Percentiles rank a stretch among this genome's conserved stretches.
Evolutionary conservation across 768 basidiomycete species (phyloP).

Genomic region (Russula virescens): DNA sequence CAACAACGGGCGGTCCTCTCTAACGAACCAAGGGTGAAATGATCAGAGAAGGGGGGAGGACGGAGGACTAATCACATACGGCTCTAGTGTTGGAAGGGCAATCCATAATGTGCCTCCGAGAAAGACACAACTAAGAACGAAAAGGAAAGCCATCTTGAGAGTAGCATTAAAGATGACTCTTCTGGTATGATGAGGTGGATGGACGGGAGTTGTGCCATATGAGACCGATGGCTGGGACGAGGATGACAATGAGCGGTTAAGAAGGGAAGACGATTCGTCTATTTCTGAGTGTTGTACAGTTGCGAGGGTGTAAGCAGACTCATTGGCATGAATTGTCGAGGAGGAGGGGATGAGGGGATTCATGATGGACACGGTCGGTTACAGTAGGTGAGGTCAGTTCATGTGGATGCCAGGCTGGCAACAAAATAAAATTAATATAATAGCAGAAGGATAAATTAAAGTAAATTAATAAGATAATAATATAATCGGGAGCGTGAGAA

Average conservation of each 20-base stretch:
- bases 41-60: constrained; percentile 4
- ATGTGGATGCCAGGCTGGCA: too few species aligned
- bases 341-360: constrained; percentile 2
- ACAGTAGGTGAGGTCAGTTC: too few species aligned
- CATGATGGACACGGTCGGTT: neutral
- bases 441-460: neutral
- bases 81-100: constrained; percentile 71
- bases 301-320: constrained; percentile 58
- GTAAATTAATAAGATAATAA: neutral
- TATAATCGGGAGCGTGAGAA: constrained; percentile 13
- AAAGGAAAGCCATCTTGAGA: constrained; percentile 77
- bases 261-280: constrained; percentile 27
- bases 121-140: constrained; percentile 58
- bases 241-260: constrained; percentile 17
- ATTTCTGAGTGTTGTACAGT: constrained; percentile 38
- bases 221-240: neutral
- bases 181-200: constrained; percentile 38
- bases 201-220: constrained; percentile 27
- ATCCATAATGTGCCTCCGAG: constrained; percentile 78
- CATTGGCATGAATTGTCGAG: constrained; percentile 30
- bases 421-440: too few species aligned
- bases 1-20: constrained; percentile 68
- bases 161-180: constrained; percentile 73
- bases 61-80: constrained; percentile 43
- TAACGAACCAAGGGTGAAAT: constrained; percentile 30